Base-by-base conservation (phyloP, 768 basidiomycete species). In the Mycena epipterygia region DNA sequence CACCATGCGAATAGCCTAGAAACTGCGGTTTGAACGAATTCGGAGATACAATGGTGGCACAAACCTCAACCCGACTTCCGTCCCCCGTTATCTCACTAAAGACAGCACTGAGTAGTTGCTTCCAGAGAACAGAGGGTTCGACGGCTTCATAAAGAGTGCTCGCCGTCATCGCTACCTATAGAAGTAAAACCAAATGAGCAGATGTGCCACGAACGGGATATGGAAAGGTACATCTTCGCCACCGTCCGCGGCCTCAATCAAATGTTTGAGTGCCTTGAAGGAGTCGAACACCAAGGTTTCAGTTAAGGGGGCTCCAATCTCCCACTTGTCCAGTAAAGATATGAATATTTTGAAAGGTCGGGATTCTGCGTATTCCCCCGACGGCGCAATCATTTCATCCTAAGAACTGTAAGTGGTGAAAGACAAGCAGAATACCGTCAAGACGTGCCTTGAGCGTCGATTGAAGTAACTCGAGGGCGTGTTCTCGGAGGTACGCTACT, bases 271-370 rank as follows among this genome's bases (percentile, higher is more conserved):
- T 2, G 94, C 90, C 59, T 86, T 90, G 75, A 98, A 90, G 0
- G 94, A 87, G 73, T 97, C 94, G 74, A 93, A 89, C 14, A 94
- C 89, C 59, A 98, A 82, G 8, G 84, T 85, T 44, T 95, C 92
- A 0, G 96, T 96, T 30, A 99, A 80, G 0, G 88, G 85, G 11
- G 88, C 89, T 6, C 97, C 97, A 51, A 99, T 92, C 79, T 99
- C 98, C 94, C 95, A 98, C 79, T 98, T 98, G 80, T 99, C 98
- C 73, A 98, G 84, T 21, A 99, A 80, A 1, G 96, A 97, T 27
- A 99, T 92, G 79, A 98, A 97, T 37, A 99, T 93, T 81, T 97
- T 97, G 88, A 96, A 99, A 0, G 98, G 95, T 29, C 95, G 84
- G 5, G 93, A 93, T 70, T 92, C 91, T 0, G 92, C 84, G 73